Evolutionary conservation across 2,329 filamentous ascomycete species (phyloP).

Genomic region (Fusarium euwallaceae): DNA sequence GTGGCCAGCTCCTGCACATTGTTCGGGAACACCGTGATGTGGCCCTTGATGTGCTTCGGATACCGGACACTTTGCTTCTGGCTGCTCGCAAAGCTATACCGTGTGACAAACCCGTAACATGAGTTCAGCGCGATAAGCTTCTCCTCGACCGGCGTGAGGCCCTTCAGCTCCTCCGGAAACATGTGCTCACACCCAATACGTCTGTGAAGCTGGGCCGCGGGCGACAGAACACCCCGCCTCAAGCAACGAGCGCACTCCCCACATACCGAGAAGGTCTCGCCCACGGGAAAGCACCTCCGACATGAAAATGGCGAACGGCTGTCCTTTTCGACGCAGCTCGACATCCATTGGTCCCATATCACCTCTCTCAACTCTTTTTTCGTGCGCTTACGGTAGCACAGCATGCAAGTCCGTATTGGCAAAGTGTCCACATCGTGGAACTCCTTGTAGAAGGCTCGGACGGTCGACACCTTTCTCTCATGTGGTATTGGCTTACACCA

Average conservation of each 20-base stretch:
- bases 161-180: background rate
- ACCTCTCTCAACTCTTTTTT: background rate
- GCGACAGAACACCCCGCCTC: background rate
- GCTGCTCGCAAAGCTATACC: background rate
- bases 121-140: background rate
- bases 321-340: background rate
- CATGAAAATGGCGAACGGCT: background rate
- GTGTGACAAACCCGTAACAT: background rate
- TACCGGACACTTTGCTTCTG: background rate
- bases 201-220: background rate
- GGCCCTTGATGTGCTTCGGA: background rate
- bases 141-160: background rate
- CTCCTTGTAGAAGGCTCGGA: background rate
- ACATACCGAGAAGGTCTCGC: background rate
- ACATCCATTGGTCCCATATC: background rate
- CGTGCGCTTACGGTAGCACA: background rate
- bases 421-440: background rate
- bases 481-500: background rate
- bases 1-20: background rate
- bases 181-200: background rate
- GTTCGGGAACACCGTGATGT: background rate
- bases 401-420: background rate
- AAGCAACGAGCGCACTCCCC: background rate
- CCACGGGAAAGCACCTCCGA: background rate
- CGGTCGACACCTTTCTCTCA: background rate